These are phyloP conservation scores for Spergularia bocconei DNA, from an alignment of 148 eudicot genomes.

Conservation along the genomic window DNA sequence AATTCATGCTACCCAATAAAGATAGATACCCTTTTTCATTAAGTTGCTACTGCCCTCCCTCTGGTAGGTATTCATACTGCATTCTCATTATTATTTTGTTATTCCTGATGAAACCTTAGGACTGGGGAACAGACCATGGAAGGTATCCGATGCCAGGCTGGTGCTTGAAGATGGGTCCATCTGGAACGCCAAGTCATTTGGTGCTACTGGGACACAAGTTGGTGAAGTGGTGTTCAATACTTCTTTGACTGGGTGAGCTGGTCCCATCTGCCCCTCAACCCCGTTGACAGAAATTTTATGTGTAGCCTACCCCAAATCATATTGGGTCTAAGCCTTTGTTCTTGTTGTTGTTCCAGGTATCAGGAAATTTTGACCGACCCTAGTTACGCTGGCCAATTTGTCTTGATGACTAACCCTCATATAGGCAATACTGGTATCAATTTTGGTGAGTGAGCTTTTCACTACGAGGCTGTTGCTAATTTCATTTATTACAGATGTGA, in stretches of 20 bases:
- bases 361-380: conserved; percentile 98
- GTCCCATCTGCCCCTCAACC: background rate
- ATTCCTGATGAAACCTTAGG: conserved; percentile 29
- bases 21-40: background rate
- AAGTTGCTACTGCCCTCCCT: background rate
- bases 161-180: conserved; percentile 96
- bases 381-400: conserved; percentile 99
- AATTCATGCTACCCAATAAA: background rate
- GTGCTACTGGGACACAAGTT: conserved; percentile 97
- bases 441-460: conserved; percentile 55
- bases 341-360: conserved; percentile 45
- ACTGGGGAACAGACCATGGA: conserved; percentile 76
- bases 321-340: background rate
- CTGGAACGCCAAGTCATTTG: conserved; percentile 96
- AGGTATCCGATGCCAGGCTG: conserved; percentile 88
- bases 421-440: conserved; percentile 97
- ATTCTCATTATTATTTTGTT: background rate
- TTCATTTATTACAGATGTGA: conserved; percentile 8
- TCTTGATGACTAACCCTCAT: conserved; percentile 94
- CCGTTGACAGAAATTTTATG: background rate
- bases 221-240: conserved; percentile 99
- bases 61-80: background rate
- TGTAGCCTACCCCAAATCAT: background rate
- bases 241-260: conserved; percentile 76
- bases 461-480: background rate